phyloP scores from a whole-genome alignment of 1,284 basidiomycete species.

The Pseudozyma sp. region DNA sequence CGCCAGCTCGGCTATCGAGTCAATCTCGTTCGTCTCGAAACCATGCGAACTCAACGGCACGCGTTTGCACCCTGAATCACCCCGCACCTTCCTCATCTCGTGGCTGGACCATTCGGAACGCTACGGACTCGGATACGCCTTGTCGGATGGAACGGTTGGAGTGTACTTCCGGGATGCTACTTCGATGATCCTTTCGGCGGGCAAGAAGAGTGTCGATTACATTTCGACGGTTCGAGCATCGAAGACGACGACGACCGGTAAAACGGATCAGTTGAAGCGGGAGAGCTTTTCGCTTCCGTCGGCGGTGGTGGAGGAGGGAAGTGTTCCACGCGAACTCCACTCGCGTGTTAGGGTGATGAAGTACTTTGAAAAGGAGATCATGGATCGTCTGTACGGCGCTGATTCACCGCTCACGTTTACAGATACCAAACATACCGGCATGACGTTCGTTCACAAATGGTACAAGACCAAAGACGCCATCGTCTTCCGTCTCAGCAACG shows the following conservation, averaged over 20 bases:
- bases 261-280: constrained; percentile 54
- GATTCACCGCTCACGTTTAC: constrained; percentile 88
- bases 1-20: constrained; percentile 21
- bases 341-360: constrained; percentile 60
- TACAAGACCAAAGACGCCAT: constrained; percentile 96
- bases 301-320: neutral
- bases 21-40: constrained; percentile 20
- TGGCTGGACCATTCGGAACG: constrained; percentile 99
- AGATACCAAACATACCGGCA: constrained; percentile 79
- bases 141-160: constrained; percentile 92
- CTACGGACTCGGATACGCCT: constrained; percentile 97
- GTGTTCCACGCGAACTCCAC: constrained; percentile 49
- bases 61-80: constrained; percentile 73
- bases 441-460: constrained; percentile 96
- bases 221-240: constrained; percentile 49
- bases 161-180: constrained; percentile 97
- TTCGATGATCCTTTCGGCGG: constrained; percentile 82
- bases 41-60: constrained; percentile 69
- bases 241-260: constrained; percentile 3
- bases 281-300: constrained; percentile 52
- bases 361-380: constrained; percentile 66
- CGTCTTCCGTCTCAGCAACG: constrained; percentile 94
- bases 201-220: constrained; percentile 76
- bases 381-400: constrained; percentile 65
- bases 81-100: constrained; percentile 89